Base-by-base conservation (phyloP, 768 basidiomycete genomes). In the Pluteus cervinus region DNA sequence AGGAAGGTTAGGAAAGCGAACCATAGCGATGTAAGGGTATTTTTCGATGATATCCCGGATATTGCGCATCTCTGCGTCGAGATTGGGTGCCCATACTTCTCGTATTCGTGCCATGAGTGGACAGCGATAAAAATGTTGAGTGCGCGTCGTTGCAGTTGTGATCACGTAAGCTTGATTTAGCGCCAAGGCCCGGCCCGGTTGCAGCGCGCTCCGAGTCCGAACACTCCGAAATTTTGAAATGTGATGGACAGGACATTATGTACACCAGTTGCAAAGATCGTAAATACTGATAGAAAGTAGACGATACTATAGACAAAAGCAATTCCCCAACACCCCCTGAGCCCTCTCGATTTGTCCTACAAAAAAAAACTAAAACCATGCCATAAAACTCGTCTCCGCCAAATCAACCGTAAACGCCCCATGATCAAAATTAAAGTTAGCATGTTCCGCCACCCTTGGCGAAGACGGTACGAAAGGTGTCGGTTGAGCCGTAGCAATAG, bases 21-120 rank as follows among this genome's bases (percentile, higher is more conserved):
- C 93, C 91, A 99, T 93, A 50, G 93, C 89, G 55, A 99, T 79
- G 63, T 82, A 96, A 7, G 93, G 86, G 65, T 90, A 96, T 48
- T 75, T 71, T 51, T 96, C 94, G 47, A 98, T 86, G 42, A 86
- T 65, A 33, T 84, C 79, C 36, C 96, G 78, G 39, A 98, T 82
- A 49, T 76, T 79, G 8, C 76, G 78, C 79, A 99, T 92, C 67
- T 98, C 96, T 25, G 71, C 66, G 45, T 97, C 92, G 45, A 99
- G 80, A 62, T 93, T 96, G 24, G 80, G 82, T 2, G 79, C 77
- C 93, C 94, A 99, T 51, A 99, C 94, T 53, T 99, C 91, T 51
- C 82, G 76, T 77, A 93, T 93, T 61, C 81, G 79, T 46, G 81
- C 73, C 82, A 86, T 85, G 37, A 39, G 32, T 24, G 39, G 24